These are phyloP conservation scores for Epichloe aotearoae DNA, from an alignment of 2,329 filamentous ascomycete genomes.

Conservation along the genomic window DNA sequence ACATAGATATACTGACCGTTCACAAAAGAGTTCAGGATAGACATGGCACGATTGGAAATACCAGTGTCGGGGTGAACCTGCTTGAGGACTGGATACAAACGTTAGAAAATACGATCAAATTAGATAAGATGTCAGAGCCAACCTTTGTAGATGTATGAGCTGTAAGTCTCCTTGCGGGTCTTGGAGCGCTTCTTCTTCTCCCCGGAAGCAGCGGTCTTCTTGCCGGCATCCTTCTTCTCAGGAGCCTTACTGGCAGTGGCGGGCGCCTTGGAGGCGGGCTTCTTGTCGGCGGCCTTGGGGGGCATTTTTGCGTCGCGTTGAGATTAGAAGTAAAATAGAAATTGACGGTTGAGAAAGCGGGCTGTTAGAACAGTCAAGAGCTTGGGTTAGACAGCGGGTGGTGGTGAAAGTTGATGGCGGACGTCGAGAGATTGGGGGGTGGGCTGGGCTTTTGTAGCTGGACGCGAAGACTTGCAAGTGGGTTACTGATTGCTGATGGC, in stretches of 20 bases:
- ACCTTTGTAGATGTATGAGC: conserved; percentile 99
- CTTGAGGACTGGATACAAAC: conserved; percentile 67
- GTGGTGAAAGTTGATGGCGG: conserved; percentile 32
- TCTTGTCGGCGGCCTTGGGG: conserved; percentile 98
- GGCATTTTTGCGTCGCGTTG: conserved; percentile 57
- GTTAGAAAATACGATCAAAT: not conserved
- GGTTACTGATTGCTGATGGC: conserved; percentile 42
- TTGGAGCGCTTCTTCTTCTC: conserved; percentile 99
- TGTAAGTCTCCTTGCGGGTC: conserved; percentile 99
- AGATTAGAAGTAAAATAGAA: conserved; percentile 6
- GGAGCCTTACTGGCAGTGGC: conserved; percentile 54
- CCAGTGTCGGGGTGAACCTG: conserved; percentile 99
- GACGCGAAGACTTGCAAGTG: conserved; percentile 35
- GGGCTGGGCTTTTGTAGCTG: conserved; percentile 47
- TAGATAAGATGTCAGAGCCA: conserved; percentile 11
- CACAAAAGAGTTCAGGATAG: conserved; percentile 98
- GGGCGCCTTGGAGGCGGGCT: conserved; percentile 95
- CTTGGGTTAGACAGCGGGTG: conserved; percentile 22
- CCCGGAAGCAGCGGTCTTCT: conserved; percentile 93
- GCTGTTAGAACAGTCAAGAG: conserved; percentile 7
- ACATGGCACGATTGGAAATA: conserved; percentile 99
- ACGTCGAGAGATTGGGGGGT: conserved; percentile 36
- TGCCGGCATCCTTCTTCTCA: conserved; percentile 99
- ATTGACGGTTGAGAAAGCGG: conserved; percentile 2
- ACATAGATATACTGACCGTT: conserved; percentile 52